Percentiles rank a stretch among this genome's conserved stretches.
Conservation (phyloP, 345 rosid genomes). For the Rhodamnia rubescens region DNA sequence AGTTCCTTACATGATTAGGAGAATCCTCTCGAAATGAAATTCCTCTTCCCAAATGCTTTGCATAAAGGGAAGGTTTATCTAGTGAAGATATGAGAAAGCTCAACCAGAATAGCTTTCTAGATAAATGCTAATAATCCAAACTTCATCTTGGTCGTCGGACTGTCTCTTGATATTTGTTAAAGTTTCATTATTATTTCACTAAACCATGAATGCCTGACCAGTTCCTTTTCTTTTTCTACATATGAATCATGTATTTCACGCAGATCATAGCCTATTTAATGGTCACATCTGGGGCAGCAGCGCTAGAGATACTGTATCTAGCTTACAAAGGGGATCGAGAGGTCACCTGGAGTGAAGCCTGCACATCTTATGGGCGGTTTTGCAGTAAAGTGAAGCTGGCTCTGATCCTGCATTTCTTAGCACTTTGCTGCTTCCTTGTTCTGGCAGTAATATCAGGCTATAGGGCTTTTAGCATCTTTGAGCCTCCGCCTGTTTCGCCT, state of each 20-base stretch:
- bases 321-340: conserved; percentile 51
- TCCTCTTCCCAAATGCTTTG: background rate
- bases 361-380: conserved; percentile 46
- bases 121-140: background rate
- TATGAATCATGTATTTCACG: background rate
- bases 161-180: background rate
- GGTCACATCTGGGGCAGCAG: conserved; percentile 75
- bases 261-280: conserved; percentile 72
- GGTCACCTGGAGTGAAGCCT: conserved; percentile 85
- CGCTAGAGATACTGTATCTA: conserved; percentile 44
- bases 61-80: background rate
- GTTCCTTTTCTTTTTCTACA: background rate
- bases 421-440: conserved; percentile 40
- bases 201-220: background rate
- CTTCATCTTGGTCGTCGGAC: background rate
- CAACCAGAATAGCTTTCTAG: background rate
- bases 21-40: background rate
- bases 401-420: conserved; percentile 49
- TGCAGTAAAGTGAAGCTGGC: conserved; percentile 51
- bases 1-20: background rate
- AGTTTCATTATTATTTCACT: background rate
- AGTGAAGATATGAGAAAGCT: background rate
- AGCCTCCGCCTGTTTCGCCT: conserved; percentile 40
- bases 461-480: conserved; percentile 57
- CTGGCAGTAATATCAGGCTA: conserved; percentile 70